Percentiles rank a stretch among this genome's conserved stretches.
These are phyloP conservation scores for Chytriomyces sp. DNA, from an alignment of 192 early-diverging fungal species.

Conservation along the genomic window DNA sequence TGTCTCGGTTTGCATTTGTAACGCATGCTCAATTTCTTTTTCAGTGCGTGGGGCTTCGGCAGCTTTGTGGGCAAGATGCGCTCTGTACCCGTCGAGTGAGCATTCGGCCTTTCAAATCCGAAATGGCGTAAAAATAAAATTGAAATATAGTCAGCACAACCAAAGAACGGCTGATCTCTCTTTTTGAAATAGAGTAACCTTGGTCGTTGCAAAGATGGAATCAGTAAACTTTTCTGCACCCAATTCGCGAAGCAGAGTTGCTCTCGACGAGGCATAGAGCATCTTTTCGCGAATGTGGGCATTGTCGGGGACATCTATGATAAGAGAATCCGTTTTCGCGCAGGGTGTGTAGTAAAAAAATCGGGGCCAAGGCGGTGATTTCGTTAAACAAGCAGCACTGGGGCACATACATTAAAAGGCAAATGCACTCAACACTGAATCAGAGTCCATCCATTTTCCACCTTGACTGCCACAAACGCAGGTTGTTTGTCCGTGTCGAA, in stretches of 20 bases:
- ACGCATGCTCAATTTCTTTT: conserved; percentile 79
- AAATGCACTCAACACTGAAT: too few relatives aligned
- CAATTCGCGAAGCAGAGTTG: conserved; percentile 76
- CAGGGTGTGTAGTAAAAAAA: too few relatives aligned
- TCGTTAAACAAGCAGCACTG: too few relatives aligned
- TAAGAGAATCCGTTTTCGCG: background rate
- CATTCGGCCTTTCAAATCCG: conserved; percentile 60
- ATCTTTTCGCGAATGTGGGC: conserved; percentile 56
- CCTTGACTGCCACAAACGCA: too few relatives aligned
- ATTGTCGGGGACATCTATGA: conserved; percentile 32
- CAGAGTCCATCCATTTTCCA: too few relatives aligned
- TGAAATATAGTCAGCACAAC: too few relatives aligned
- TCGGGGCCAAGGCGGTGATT: too few relatives aligned
- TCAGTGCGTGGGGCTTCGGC: conserved; percentile 83
- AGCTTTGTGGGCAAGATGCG: conserved; percentile 61
- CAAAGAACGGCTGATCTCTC: too few relatives aligned
- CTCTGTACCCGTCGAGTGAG: conserved; percentile 67
- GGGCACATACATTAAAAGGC: too few relatives aligned
- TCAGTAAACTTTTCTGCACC: conserved; percentile 85
- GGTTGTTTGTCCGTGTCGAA: too few relatives aligned
- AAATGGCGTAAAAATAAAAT: too few relatives aligned
- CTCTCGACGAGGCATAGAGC: conserved; percentile 88
- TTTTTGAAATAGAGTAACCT: conserved; percentile 39
- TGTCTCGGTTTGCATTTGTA: conserved; percentile 62
- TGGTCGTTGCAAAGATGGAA: conserved; percentile 77